Percentiles rank a stretch among this genome's conserved stretches.
phyloP scores from a whole-genome alignment of 176 grass and related monocot species.

The Tillandsia leiboldiana region DNA sequence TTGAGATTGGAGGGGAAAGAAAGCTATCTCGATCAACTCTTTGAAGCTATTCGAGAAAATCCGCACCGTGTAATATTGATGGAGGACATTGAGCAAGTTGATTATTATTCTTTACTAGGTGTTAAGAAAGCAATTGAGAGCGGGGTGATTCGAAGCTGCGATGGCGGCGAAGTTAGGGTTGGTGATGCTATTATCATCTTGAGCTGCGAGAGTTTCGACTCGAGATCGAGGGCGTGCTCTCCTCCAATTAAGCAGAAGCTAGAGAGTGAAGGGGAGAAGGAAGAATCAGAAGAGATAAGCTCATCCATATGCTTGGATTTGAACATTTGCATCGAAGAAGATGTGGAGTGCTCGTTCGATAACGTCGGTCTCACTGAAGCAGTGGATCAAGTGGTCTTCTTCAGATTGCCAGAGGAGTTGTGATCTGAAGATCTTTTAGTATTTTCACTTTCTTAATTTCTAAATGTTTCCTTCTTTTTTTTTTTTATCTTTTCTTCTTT shows the following conservation, averaged over 20 bases:
- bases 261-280: slow-evolving; percentile 19
- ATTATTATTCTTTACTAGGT: slow-evolving; percentile 24
- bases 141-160: slow-evolving; percentile 28
- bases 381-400: slow-evolving; percentile 57
- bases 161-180: slow-evolving; percentile 38
- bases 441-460: slow-evolving; percentile 12
- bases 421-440: slow-evolving; percentile 15
- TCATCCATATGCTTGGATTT: slow-evolving; percentile 60
- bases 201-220: slow-evolving; percentile 47
- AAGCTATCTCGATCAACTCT: slow-evolving; percentile 37
- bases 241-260: slow-evolving; percentile 24
- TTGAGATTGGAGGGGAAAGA: slow-evolving; percentile 14
- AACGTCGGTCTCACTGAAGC: slow-evolving; percentile 45
- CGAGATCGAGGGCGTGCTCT: slow-evolving; percentile 42
- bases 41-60: slow-evolving; percentile 45
- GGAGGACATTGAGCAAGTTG: slow-evolving; percentile 53
- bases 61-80: slow-evolving; percentile 59
- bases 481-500: neutral
- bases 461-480: neutral
- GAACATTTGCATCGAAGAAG: slow-evolving; percentile 43
- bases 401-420: slow-evolving; percentile 41
- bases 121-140: slow-evolving; percentile 70
- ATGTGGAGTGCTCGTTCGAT: slow-evolving; percentile 18
- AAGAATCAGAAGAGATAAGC: slow-evolving; percentile 12
- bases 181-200: slow-evolving; percentile 76